Conservation (phyloP, 352 stramenopile genomes). For the Pythium folliculosum region DNA sequence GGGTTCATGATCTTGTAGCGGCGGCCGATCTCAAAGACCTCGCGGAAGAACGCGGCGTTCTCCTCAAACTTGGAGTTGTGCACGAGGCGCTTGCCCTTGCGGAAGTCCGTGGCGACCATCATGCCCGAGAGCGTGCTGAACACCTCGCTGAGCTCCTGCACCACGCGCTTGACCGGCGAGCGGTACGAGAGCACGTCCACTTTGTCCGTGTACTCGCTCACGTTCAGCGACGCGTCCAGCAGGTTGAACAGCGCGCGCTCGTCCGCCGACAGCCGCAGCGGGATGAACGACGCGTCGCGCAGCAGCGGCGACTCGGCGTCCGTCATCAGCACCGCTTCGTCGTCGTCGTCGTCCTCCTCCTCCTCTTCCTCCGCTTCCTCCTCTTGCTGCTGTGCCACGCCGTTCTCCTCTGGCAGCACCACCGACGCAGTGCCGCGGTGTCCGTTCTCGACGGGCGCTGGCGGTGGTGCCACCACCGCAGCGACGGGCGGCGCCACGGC, state of each 20-base stretch:
- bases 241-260: conserved; percentile 93
- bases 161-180: conserved; percentile 74
- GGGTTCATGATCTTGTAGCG: conserved; percentile 99
- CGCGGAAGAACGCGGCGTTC: conserved; percentile 86
- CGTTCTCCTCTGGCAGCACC: background rate
- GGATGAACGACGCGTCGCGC: conserved; percentile 58
- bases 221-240: conserved; percentile 91
- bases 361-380: background rate
- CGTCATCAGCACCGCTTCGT: background rate
- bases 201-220: conserved; percentile 94
- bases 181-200: conserved; percentile 82
- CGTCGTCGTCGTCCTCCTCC: conserved; percentile 10
- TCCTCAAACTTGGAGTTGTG: conserved; percentile 89
- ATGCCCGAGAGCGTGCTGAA: conserved; percentile 89
- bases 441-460: background rate
- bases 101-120: conserved; percentile 89
- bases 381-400: background rate
- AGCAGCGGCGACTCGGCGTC: conserved; percentile 24
- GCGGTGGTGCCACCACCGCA: too few species aligned
- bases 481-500: too few species aligned
- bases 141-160: conserved; percentile 90
- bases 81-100: conserved; percentile 79
- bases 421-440: background rate
- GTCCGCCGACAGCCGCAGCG: conserved; percentile 94
- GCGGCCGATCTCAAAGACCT: conserved; percentile 92